These are phyloP conservation scores for Bimuria novae-zelandiae DNA, from an alignment of 2,329 filamentous ascomycete genomes.

Conservation along the genomic window DNA sequence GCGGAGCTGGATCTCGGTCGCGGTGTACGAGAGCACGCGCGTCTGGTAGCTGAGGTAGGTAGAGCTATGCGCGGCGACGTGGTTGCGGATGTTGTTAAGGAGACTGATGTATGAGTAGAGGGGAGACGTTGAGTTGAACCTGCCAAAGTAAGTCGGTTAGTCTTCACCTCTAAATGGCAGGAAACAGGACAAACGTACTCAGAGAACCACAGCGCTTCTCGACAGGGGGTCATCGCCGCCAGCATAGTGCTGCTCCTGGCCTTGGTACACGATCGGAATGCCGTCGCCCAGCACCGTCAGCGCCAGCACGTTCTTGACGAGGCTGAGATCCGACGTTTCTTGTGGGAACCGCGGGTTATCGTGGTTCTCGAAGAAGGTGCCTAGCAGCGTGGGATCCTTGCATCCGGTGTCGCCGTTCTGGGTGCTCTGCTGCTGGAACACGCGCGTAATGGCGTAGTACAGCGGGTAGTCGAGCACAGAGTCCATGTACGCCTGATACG, in stretches of 20 bases:
- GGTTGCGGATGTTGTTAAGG: conserved; percentile 23
- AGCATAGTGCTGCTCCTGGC: conserved; percentile 25
- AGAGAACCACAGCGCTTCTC: conserved; percentile 16
- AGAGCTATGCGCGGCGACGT: conserved; percentile 1
- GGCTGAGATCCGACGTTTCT: conserved; percentile 24
- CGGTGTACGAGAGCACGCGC: conserved; percentile 14
- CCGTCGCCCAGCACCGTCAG: conserved; percentile 30
- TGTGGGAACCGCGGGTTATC: conserved; percentile 30
- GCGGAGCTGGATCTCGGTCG: conserved; percentile 16
- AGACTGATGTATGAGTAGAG: conserved; percentile 19
- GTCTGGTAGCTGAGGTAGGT: conserved; percentile 14
- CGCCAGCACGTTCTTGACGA: conserved; percentile 33
- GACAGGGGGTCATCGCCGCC: conserved; percentile 14
- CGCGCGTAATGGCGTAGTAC: conserved; percentile 33
- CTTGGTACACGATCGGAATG: conserved; percentile 35
- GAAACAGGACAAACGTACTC: neutral
- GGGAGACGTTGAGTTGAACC: conserved; percentile 16
- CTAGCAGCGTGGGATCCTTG: conserved; percentile 24
- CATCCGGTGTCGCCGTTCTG: conserved; percentile 9
- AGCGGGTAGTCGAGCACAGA: conserved; percentile 64
- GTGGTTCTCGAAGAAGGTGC: conserved; percentile 35
- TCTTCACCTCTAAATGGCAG: too few relatives aligned
- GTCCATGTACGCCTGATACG: conserved; percentile 51
- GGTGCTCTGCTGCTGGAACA: conserved; percentile 8
- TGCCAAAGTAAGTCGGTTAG: neutral